Evolutionary conservation across 2,329 filamentous ascomycete species (phyloP).

Genomic region (Alternaria dauci): DNA sequence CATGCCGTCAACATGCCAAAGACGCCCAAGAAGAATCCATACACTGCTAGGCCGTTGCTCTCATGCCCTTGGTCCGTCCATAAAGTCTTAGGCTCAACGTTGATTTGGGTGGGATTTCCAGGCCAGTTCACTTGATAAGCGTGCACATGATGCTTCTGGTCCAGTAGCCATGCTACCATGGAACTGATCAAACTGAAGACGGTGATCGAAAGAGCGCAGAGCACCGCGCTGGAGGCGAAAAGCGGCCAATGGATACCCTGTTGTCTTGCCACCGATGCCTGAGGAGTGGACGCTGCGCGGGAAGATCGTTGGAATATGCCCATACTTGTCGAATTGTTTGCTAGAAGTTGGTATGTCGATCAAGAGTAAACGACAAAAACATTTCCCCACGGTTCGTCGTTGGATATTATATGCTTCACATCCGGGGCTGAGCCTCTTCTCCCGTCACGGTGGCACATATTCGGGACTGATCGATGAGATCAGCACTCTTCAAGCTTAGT

Average conservation of each 20-base stretch:
- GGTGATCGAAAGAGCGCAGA: conserved; percentile 42
- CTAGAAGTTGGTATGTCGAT: not conserved
- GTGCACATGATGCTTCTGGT: conserved; percentile 39
- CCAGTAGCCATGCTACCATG: conserved; percentile 45
- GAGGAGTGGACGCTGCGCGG: conserved; percentile 5
- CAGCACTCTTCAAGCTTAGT: conserved; percentile 20
- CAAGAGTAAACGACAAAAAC: not conserved
- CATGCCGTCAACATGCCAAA: conserved; percentile 43
- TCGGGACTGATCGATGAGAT: conserved; percentile 21
- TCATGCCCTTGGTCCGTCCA: conserved; percentile 44
- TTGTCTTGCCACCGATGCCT: conserved; percentile 14
- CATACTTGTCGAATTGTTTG: conserved; percentile 12
- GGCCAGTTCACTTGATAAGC: conserved; percentile 37
- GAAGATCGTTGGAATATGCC: conserved; percentile 12
- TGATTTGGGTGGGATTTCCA: conserved; percentile 28
- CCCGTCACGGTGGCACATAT: conserved; percentile 20
- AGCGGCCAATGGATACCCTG: conserved; percentile 26
- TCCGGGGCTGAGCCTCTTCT: conserved; percentile 21
- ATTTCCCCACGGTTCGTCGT: not conserved
- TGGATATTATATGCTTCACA: conserved; percentile 15
- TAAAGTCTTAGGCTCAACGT: conserved; percentile 35
- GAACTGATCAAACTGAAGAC: conserved; percentile 43
- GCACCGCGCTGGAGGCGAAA: conserved; percentile 32
- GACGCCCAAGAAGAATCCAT: conserved; percentile 44
- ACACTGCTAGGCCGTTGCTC: conserved; percentile 42